Evolutionary conservation across 2,329 filamentous ascomycete species (phyloP).

Genomic region (Ophiognomonia clavigignenti-juglandacearum): DNA sequence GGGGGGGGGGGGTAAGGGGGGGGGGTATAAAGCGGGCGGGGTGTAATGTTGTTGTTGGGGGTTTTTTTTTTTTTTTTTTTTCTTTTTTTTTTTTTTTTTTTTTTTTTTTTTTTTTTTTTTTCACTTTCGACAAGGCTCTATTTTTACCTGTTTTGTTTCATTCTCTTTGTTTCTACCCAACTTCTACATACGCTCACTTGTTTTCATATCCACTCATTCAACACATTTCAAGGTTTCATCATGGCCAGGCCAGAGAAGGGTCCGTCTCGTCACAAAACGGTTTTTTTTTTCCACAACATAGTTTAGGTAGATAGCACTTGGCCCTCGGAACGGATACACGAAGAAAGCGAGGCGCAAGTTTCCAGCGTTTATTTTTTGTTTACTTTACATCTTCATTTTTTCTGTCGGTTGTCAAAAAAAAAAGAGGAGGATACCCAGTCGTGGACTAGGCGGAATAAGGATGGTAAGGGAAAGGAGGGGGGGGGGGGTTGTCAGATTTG

Average conservation of each 20-base stretch:
- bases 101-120: background rate
- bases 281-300: background rate
- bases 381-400: too few relatives aligned
- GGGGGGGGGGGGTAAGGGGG: too few relatives aligned
- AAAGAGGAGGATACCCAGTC: constrained; percentile 14
- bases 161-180: background rate
- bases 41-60: background rate
- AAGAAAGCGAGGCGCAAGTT: constrained; percentile 10
- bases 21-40: too few relatives aligned
- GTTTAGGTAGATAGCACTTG: constrained; percentile 8
- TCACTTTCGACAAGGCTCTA: too few relatives aligned
- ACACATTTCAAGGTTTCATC: background rate
- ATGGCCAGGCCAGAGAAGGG: too few relatives aligned
- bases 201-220: constrained; percentile 7
- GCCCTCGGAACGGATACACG: background rate
- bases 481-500: background rate
- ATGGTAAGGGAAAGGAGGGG: background rate
- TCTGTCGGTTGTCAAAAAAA: too few relatives aligned
- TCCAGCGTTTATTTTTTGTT: too few relatives aligned
- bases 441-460: background rate
- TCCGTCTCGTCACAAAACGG: background rate
- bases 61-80: background rate
- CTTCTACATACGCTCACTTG: constrained; percentile 5
- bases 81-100: background rate
- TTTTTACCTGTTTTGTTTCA: background rate